Percentiles rank a stretch among this genome's conserved stretches.
These are phyloP conservation scores for Leucocoprinus leucothites DNA, from an alignment of 768 basidiomycete genomes.

Conservation along the genomic window DNA sequence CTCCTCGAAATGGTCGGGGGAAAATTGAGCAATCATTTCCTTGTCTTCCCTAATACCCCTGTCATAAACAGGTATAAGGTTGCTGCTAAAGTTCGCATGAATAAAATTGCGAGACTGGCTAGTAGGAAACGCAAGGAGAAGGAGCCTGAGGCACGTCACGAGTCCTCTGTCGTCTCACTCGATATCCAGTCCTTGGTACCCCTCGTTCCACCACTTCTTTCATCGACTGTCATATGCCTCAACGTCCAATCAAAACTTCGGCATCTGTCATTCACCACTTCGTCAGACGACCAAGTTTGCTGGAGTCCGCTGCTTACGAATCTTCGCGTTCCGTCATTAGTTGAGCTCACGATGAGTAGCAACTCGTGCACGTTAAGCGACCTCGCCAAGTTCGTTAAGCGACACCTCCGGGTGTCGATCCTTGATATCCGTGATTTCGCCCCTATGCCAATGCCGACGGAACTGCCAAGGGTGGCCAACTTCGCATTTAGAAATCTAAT, in stretches of 20 bases:
- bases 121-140: not conserved
- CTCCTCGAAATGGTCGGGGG: constrained; percentile 9
- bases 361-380: constrained; percentile 7
- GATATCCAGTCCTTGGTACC: constrained; percentile 6
- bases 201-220: constrained; percentile 10
- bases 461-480: constrained; percentile 5
- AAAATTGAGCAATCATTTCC: constrained; percentile 1
- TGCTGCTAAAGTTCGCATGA: constrained; percentile 12
- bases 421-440: constrained; percentile 12
- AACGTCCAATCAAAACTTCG: constrained; percentile 4
- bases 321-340: constrained; percentile 7
- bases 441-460: constrained; percentile 8
- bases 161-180: constrained; percentile 9
- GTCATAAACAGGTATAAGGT: constrained; percentile 11
- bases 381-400: constrained; percentile 9
- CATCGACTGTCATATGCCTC: constrained; percentile 8
- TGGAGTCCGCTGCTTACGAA: constrained; percentile 11
- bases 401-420: constrained; percentile 8
- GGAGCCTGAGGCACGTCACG: not conserved
- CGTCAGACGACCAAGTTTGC: constrained; percentile 3
- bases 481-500: constrained; percentile 2
- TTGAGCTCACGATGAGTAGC: constrained; percentile 6
- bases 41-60: constrained; percentile 3
- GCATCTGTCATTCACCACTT: constrained; percentile 10
- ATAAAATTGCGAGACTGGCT: constrained; percentile 2